phyloP scores from a whole-genome alignment of 169 alveolate species.

The Perkinsus marinus region DNA sequence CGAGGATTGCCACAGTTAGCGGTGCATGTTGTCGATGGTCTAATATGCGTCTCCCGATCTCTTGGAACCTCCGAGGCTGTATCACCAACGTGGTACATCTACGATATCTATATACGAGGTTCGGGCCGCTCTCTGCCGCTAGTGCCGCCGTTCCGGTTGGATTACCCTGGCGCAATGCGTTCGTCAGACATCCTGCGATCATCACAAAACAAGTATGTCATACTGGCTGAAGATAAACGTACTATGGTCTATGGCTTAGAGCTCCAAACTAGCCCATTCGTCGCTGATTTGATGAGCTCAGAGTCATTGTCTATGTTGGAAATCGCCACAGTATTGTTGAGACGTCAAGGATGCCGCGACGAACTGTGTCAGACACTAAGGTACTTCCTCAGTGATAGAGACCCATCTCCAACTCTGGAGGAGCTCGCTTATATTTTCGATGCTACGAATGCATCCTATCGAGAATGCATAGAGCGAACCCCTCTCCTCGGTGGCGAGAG shows the following conservation, averaged over 20 bases:
- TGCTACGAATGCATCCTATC: not conserved
- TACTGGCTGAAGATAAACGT: not conserved
- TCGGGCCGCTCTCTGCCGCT: not conserved
- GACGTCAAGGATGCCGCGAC: not conserved
- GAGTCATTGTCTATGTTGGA: not conserved
- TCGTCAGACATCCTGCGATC: not conserved
- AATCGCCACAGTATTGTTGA: not conserved
- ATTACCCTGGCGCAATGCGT: not conserved
- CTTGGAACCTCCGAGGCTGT: not conserved
- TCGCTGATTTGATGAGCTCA: not conserved
- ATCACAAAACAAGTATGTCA: not conserved
- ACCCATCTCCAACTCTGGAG: not conserved
- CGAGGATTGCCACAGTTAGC: not conserved
- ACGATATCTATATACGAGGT: not conserved
- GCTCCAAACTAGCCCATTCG: not conserved
- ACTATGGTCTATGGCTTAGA: not conserved
- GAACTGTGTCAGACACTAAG: not conserved
- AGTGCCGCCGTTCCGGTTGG: not conserved
- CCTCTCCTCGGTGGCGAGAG: not conserved
- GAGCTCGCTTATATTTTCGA: not conserved
- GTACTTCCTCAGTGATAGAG: not conserved
- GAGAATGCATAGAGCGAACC: not conserved
- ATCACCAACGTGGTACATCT: not conserved
- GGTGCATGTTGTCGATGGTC: not conserved
- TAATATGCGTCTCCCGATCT: not conserved